Base-by-base conservation (phyloP, 148 eudicot species). In the Chenopodium album region DNA sequence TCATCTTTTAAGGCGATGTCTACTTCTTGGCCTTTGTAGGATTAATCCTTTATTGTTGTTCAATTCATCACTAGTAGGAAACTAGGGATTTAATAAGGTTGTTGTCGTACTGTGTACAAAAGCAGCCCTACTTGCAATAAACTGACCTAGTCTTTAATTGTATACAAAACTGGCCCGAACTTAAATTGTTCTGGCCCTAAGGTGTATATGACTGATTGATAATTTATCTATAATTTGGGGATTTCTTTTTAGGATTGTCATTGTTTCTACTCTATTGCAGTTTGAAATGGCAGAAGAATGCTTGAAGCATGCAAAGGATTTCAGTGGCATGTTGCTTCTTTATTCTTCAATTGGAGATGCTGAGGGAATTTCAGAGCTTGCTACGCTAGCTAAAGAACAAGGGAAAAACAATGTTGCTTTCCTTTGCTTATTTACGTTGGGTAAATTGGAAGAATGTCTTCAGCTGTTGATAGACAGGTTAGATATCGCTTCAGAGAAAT, bases 341-440 rank as follows among this genome's bases (percentile, higher is more conserved):
- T 96, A 96, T 82, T 96, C 98, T 76, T 93, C 99, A 78, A 88
- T 96, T 79, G 99, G 99, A 84, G 95, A 96, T 88, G 98, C 92
- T 48, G 94, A 94, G 82, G 99, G 96, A 78, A 89, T 96, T 69
- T 87, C 92, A 62, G 86, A 82, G 77, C 98, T 95, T 80, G 97
- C 95, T 64, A 87, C 87, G 78, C 84, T 88, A 77, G 94, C 99
- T 76, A 90, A 88, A 86, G 94, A 91, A 87, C 87, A 92, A 82
- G 99, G 98, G 71, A 95, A 93, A 86, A 93, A 95, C 82, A 95
- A 95, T 85, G 98, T 95, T 84, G 90, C 99, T 73, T 95, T 95
- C 78, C 92, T 92, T 80, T 95, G 94, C 86, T 87, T 95, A 77
- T 95, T 92, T 85, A 88, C 89, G 90, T 86, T 93, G 91, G 97